Conservation (phyloP, 2,329 filamentous ascomycete genomes). For the Paracamarosporium sp. region DNA sequence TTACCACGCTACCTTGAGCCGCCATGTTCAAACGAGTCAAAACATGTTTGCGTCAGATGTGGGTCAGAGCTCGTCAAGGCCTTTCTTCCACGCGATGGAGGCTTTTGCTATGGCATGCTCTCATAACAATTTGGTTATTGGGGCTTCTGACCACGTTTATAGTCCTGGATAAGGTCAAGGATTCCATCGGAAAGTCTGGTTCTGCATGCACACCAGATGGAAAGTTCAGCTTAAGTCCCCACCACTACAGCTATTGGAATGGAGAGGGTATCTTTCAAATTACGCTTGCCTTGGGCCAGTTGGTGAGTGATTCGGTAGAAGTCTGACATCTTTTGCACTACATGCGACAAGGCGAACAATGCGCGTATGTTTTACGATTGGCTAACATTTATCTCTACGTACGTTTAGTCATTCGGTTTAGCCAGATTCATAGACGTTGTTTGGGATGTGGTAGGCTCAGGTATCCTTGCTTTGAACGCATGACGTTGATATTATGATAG, state of each 20-base stretch:
- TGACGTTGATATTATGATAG: background rate
- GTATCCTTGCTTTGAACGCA: background rate
- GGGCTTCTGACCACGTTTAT: background rate
- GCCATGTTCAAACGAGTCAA: background rate
- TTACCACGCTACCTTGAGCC: no score
- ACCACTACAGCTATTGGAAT: constrained; percentile 12
- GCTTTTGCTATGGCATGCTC: background rate
- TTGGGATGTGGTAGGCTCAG: constrained; percentile 28
- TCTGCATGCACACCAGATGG: background rate
- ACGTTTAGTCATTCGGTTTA: constrained; percentile 13
- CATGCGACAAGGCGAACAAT: no score
- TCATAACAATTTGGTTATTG: background rate
- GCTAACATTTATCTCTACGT: background rate
- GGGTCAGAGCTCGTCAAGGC: background rate
- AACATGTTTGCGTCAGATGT: background rate
- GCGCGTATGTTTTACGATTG: no score
- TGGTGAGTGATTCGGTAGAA: background rate
- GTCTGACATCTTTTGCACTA: no score
- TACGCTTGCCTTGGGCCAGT: constrained; percentile 16
- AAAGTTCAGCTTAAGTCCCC: background rate
- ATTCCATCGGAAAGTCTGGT: no score
- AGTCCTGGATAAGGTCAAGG: no score
- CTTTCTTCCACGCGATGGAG: background rate
- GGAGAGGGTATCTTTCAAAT: constrained; percentile 27
- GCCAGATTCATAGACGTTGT: constrained; percentile 29